phyloP scores from a whole-genome alignment of 2,329 filamentous ascomycete genomes.

The Claviceps arundinis region DNA sequence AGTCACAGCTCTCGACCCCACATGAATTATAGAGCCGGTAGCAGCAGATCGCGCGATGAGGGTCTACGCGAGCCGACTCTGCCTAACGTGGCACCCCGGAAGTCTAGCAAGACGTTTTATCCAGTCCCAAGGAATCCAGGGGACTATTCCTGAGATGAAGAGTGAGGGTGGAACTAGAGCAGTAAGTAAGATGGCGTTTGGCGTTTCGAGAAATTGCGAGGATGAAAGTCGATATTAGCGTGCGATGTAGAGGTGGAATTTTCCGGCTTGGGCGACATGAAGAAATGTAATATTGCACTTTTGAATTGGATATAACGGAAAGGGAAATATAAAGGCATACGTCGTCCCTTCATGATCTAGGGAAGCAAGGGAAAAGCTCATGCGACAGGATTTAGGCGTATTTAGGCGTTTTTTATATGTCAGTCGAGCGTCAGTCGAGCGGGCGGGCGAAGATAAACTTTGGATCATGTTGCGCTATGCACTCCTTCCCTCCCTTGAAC shows the following conservation, averaged over 20 bases:
- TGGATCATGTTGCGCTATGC: no score
- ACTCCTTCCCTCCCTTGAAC: no score
- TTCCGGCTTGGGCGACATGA: no score
- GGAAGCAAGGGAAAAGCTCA: neutral
- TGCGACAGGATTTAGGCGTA: neutral
- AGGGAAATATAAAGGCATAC: no score
- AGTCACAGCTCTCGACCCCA: slow-evolving; percentile 39
- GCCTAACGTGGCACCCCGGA: slow-evolving; percentile 28
- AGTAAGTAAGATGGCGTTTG: no score
- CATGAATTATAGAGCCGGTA: slow-evolving; percentile 17
- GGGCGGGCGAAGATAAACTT: neutral
- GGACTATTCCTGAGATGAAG: slow-evolving; percentile 17
- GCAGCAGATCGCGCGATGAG: slow-evolving; percentile 21
- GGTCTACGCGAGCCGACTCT: slow-evolving; percentile 20
- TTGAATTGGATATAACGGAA: no score
- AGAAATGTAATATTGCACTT: no score
- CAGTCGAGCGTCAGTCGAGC: neutral
- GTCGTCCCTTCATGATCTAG: no score
- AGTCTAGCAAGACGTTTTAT: slow-evolving; percentile 21
- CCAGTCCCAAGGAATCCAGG: slow-evolving; percentile 21
- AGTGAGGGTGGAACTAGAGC: neutral
- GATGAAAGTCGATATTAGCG: no score
- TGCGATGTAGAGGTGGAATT: no score
- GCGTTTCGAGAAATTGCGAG: no score
- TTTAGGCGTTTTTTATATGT: no score